Evolutionary conservation across 371 early-diverging fungal genomes (phyloP).

Genomic region (Saksenaea vasiformis): DNA sequence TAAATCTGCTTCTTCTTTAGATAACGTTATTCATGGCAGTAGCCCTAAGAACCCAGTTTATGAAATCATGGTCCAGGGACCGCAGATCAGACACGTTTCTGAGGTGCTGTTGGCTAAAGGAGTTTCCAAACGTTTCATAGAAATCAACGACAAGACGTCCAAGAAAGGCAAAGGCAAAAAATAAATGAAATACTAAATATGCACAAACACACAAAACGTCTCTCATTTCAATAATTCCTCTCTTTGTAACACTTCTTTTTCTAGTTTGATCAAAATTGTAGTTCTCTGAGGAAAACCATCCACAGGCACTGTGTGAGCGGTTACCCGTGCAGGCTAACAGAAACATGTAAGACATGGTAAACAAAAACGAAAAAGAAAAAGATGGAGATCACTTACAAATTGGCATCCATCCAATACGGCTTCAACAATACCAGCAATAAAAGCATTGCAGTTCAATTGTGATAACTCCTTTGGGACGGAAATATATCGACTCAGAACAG

Average conservation of each 20-base stretch:
- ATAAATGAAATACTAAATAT: conserved; percentile 14
- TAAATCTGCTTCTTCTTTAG: conserved; percentile 22
- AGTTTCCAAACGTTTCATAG: conserved; percentile 59
- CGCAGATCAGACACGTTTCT: conserved; percentile 63
- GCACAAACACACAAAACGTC: neutral
- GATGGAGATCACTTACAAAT: conserved; percentile 70
- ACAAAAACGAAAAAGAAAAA: too few species aligned
- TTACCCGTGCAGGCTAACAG: conserved; percentile 85
- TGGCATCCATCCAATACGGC: conserved; percentile 89
- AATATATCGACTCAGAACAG: conserved; percentile 82
- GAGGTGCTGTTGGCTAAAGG: conserved; percentile 53
- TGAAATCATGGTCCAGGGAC: conserved; percentile 80
- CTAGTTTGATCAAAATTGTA: conserved; percentile 94
- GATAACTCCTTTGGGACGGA: conserved; percentile 92
- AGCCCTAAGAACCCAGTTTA: conserved; percentile 57
- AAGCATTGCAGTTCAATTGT: conserved; percentile 90
- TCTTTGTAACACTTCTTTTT: conserved; percentile 75
- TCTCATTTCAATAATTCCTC: conserved; percentile 70
- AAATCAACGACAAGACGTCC: conserved; percentile 62
- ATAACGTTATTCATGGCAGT: conserved; percentile 58
- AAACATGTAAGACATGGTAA: neutral
- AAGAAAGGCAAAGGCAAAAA: conserved; percentile 56
- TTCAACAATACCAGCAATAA: conserved; percentile 95
- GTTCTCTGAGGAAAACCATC: conserved; percentile 92
- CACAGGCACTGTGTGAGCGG: conserved; percentile 89